A percentile compares a stretch with the other conserved stretches of the same genome.
Conservation (phyloP, 371 early-diverging fungal species). For the Choanephora cucurbitarum region DNA sequence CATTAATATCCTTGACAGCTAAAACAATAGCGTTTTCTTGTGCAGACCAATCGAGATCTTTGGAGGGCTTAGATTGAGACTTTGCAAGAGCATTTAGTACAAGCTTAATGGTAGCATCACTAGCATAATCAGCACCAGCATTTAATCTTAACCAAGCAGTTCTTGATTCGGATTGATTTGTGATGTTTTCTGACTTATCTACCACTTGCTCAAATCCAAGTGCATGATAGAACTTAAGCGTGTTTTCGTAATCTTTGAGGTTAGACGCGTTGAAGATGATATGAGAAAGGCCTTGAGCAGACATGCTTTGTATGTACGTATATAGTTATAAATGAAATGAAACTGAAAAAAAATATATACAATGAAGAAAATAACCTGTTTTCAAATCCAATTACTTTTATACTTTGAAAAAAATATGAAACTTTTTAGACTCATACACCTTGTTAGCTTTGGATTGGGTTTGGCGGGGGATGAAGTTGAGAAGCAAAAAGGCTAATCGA, state of each 20-base stretch:
- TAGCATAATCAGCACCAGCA: conserved; percentile 23
- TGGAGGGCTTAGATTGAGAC: conserved; percentile 12
- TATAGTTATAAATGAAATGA: not conserved
- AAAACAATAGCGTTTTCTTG: conserved; percentile 36
- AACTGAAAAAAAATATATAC: not conserved
- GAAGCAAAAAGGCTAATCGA: no score
- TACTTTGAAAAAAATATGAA: not conserved
- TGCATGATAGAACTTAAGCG: conserved; percentile 55
- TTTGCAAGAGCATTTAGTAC: conserved; percentile 24
- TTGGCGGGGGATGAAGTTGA: no score
- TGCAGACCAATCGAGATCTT: conserved; percentile 35
- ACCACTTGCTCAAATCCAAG: conserved; percentile 55
- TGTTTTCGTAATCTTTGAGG: conserved; percentile 30
- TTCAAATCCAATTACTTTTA: not conserved
- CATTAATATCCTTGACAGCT: conserved; percentile 27
- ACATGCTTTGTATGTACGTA: conserved; percentile 7
- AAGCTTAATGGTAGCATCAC: conserved; percentile 45
- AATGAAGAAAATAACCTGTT: not conserved
- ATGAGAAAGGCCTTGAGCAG: conserved; percentile 57
- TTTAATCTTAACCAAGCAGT: conserved; percentile 46
- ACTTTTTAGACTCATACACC: not conserved
- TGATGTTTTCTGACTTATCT: conserved; percentile 21
- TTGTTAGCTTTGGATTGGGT: no score
- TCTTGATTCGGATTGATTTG: conserved; percentile 28
- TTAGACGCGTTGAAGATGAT: conserved; percentile 53